phyloP scores from a whole-genome alignment of 2,329 filamentous ascomycete genomes.

The Xylariaceae sp. region DNA sequence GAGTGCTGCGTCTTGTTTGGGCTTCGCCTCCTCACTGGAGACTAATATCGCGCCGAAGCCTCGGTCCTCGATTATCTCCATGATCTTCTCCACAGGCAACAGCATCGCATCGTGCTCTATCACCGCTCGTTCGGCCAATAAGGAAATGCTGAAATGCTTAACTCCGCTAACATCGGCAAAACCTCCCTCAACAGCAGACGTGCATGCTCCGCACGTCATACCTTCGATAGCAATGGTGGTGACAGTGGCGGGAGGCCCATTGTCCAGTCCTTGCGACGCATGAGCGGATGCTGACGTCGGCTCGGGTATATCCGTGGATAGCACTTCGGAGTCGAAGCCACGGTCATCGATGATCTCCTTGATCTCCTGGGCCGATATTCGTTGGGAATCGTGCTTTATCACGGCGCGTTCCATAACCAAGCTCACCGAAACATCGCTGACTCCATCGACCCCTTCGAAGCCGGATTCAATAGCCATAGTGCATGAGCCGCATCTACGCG shows the following conservation, averaged over 20 bases:
- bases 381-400: conserved; percentile 75
- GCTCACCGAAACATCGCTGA: conserved; percentile 83
- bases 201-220: conserved; percentile 90
- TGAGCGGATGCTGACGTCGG: conserved; percentile 41
- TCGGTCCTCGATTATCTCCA: conserved; percentile 60
- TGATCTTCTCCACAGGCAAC: conserved; percentile 48
- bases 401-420: conserved; percentile 96
- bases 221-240: conserved; percentile 77
- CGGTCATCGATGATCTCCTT: conserved; percentile 85
- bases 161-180: conserved; percentile 71
- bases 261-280: conserved; percentile 33
- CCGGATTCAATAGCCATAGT: conserved; percentile 92
- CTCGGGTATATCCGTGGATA: conserved; percentile 70
- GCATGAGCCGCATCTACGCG: conserved; percentile 79
- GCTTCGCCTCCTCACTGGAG: conserved; percentile 55
- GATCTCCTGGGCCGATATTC: conserved; percentile 68
- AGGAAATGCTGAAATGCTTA: conserved; percentile 71
- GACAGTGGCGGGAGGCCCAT: conserved; percentile 45
- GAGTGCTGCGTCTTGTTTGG: conserved; percentile 33
- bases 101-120: conserved; percentile 67
- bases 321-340: conserved; percentile 84
- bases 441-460: conserved; percentile 75
- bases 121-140: conserved; percentile 79
- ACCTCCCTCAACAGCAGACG: conserved; percentile 74
- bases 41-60: conserved; percentile 78